Percentiles rank a stretch among this genome's conserved stretches.
Evolutionary conservation across 2,329 filamentous ascomycete genomes (phyloP).

Genomic region (Huntiella decipiens): DNA sequence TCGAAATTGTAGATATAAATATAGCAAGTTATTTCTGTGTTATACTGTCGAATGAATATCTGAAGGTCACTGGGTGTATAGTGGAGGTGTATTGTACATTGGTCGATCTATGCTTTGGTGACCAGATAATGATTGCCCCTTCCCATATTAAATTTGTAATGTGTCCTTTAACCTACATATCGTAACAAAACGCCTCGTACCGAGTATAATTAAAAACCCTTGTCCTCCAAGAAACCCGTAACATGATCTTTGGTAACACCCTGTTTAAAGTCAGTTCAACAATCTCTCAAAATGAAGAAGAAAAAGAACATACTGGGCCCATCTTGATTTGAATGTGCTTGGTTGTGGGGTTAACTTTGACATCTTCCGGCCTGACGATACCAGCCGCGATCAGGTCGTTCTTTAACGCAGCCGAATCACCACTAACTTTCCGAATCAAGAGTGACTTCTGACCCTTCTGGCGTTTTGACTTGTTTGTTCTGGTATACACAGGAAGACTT

Average conservation of each 20-base stretch:
- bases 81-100: no score
- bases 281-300: background rate
- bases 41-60: no score
- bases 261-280: no score
- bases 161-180: no score
- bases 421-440: constrained; percentile 59
- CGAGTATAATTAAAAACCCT: background rate
- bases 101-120: no score
- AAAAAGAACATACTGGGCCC: background rate
- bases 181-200: background rate
- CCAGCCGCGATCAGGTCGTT: constrained; percentile 43
- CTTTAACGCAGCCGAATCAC: constrained; percentile 44
- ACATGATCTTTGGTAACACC: background rate
- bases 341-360: constrained; percentile 40
- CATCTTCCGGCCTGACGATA: constrained; percentile 32
- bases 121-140: no score
- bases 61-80: no score
- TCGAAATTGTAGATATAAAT: no score
- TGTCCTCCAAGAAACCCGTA: background rate
- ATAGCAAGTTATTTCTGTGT: no score
- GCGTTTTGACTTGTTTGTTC: background rate
- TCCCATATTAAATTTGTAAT: no score
- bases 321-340: constrained; percentile 61
- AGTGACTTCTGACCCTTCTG: constrained; percentile 34
- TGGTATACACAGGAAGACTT: background rate